A percentile compares a stretch with the other conserved stretches of the same genome.
These are phyloP conservation scores for Rhodotorula paludigena DNA, from an alignment of 768 basidiomycete species.

Conservation along the genomic window DNA sequence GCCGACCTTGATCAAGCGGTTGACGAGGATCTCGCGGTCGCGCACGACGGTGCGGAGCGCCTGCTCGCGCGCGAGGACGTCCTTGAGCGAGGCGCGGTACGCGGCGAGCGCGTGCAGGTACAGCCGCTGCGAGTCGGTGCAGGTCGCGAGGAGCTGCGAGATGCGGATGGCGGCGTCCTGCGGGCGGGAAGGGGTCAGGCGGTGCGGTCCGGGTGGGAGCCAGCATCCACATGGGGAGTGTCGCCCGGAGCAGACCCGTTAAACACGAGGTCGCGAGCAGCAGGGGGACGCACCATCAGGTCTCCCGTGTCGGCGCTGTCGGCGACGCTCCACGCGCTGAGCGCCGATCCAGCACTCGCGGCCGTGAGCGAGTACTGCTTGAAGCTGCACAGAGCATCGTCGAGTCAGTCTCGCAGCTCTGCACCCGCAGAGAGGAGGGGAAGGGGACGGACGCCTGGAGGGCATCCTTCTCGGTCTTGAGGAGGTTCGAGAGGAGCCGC, in stretches of 20 bases:
- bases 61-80: constrained; percentile 40
- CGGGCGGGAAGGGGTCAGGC: neutral
- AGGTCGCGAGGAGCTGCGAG: constrained; percentile 30
- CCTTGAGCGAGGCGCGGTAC: constrained; percentile 42
- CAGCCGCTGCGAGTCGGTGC: constrained; percentile 37
- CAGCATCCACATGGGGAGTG: too few species aligned
- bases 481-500: constrained; percentile 34
- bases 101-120: constrained; percentile 38
- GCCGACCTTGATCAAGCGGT: constrained; percentile 41
- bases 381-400: constrained; percentile 12
- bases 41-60: constrained; percentile 40
- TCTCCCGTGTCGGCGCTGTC: constrained; percentile 35
- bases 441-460: constrained; percentile 19
- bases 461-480: constrained; percentile 38
- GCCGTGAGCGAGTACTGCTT: constrained; percentile 36
- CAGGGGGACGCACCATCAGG: constrained; percentile 32
- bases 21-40: constrained; percentile 44
- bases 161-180: constrained; percentile 39
- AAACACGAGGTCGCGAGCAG: neutral
- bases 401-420: neutral
- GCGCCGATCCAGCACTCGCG: constrained; percentile 19
- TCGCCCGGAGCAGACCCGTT: too few species aligned
- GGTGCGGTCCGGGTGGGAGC: too few species aligned
- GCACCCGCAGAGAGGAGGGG: neutral
- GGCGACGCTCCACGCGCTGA: constrained; percentile 40